Evolutionary conservation across 2,329 filamentous ascomycete species (phyloP).

Genomic region (Cordyceps fumosorosea): DNA sequence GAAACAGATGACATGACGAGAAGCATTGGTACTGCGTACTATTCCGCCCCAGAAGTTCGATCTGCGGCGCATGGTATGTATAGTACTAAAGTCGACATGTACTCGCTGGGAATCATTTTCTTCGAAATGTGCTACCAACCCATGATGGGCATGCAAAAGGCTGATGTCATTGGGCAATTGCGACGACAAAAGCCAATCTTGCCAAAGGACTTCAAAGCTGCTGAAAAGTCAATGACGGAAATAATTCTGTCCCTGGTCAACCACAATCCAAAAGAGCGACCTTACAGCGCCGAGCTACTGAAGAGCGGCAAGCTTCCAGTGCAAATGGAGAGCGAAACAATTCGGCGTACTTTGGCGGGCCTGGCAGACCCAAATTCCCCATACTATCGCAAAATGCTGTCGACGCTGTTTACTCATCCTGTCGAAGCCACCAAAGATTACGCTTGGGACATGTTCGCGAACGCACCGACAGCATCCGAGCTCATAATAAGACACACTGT

Average conservation of each 20-base stretch:
- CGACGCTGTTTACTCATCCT: conserved; percentile 71
- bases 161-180: conserved; percentile 58
- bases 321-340: conserved; percentile 87
- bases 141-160: conserved; percentile 61
- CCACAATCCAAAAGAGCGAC: conserved; percentile 75
- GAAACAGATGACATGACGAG: conserved; percentile 61
- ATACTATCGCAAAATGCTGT: conserved; percentile 84
- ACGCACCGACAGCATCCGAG: conserved; percentile 48
- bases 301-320: conserved; percentile 82
- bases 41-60: conserved; percentile 86
- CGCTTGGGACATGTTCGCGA: conserved; percentile 64
- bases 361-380: conserved; percentile 77
- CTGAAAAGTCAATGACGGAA: conserved; percentile 66
- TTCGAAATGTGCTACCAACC: conserved; percentile 88
- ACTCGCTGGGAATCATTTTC: conserved; percentile 92
- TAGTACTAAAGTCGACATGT: conserved; percentile 97
- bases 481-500: conserved; percentile 66
- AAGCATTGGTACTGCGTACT: conserved; percentile 73
- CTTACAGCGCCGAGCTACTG: conserved; percentile 74
- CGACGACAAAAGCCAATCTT: conserved; percentile 61
- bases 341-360: conserved; percentile 73
- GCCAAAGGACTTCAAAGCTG: conserved; percentile 64
- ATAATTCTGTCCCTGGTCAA: conserved; percentile 76
- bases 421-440: conserved; percentile 75
- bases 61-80: conserved; percentile 71